Percentiles rank a stretch among this genome's conserved stretches.
Conservation (phyloP, 805 yeast species). For the Ogataea ganodermae region DNA sequence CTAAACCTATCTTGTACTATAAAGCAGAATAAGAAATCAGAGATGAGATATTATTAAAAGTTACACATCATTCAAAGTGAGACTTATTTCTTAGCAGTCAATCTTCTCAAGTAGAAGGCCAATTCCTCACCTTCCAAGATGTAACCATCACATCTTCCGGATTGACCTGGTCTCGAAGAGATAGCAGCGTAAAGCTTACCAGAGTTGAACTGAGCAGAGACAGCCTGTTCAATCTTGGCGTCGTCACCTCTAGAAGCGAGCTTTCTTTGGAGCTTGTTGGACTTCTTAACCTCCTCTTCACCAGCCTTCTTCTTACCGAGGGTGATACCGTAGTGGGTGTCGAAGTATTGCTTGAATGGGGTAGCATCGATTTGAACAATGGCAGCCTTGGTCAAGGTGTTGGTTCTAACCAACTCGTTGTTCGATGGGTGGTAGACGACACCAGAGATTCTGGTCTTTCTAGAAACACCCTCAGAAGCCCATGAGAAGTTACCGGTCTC, state of each 20-base stretch:
- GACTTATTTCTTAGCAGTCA: slow-evolving; percentile 95
- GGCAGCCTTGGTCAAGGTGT: slow-evolving; percentile 98
- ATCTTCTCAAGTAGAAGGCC: slow-evolving; percentile 99
- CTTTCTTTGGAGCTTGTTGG: slow-evolving; percentile 85
- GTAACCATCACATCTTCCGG: slow-evolving; percentile 99
- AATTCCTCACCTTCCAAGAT: slow-evolving; percentile 99
- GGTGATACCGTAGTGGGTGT: slow-evolving; percentile 94
- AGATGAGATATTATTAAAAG: slow-evolving; percentile 33
- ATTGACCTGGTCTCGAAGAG: slow-evolving; percentile 99
- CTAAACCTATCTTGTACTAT: slow-evolving; percentile 14
- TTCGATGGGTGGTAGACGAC: slow-evolving; percentile 99
- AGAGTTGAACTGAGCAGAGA: slow-evolving; percentile 95
- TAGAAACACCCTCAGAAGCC: slow-evolving; percentile 98
- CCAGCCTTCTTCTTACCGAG: slow-evolving; percentile 81
- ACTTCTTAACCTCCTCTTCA: slow-evolving; percentile 65
- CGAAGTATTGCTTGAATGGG: slow-evolving; percentile 99
- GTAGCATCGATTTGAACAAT: slow-evolving; percentile 99
- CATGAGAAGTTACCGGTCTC: slow-evolving; percentile 99
- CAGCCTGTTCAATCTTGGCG: slow-evolving; percentile 86
- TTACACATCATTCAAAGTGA: slow-evolving; percentile 10
- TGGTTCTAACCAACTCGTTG: slow-evolving; percentile 99
- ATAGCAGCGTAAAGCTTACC: slow-evolving; percentile 99
- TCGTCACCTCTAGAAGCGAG: slow-evolving; percentile 88
- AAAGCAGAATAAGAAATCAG: slow-evolving; percentile 27
- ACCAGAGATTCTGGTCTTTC: slow-evolving; percentile 98